Percentiles rank a stretch among this genome's conserved stretches.
phyloP scores from a whole-genome alignment of 176 grass and related monocot species.

The Miscanthus lutarioriparius region DNA sequence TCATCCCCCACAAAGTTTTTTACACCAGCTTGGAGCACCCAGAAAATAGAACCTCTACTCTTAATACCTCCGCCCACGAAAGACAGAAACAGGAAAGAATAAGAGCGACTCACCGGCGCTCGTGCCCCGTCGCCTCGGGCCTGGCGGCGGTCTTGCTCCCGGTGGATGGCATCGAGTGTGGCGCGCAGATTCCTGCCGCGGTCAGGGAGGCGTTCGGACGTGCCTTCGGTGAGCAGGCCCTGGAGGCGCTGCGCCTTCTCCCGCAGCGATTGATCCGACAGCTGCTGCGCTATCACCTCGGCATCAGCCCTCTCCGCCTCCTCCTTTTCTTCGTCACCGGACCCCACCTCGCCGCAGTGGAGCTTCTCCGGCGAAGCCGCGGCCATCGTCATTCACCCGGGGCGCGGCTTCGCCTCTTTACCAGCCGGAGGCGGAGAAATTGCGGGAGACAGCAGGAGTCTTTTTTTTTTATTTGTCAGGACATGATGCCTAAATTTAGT shows the following conservation, averaged over 20 bases:
- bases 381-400: slow-evolving; percentile 31
- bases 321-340: not conserved
- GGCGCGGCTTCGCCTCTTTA: not conserved
- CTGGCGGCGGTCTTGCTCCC: slow-evolving; percentile 43
- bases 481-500: too few species aligned
- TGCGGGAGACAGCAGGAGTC: too few species aligned
- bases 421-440: not conserved
- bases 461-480: too few species aligned
- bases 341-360: not conserved
- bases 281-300: not conserved
- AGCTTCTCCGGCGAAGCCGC: not conserved
- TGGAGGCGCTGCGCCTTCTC: slow-evolving; percentile 30
- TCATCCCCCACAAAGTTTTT: not conserved
- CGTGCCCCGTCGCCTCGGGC: not conserved
- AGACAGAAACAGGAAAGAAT: not conserved
- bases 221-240: not conserved
- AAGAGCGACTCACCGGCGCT: slow-evolving; percentile 3
- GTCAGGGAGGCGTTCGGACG: slow-evolving; percentile 7
- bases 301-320: not conserved
- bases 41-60: not conserved
- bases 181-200: slow-evolving; percentile 32
- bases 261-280: not conserved
- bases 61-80: not conserved
- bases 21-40: slow-evolving; percentile 4
- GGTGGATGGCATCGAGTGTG: not conserved